Evolutionary conservation across 495 filamentous ascomycete species (phyloP), one percentile per base, ranked within the genome.

Genomic region (Aspergillus sclerotiicarbonarius): DNA sequence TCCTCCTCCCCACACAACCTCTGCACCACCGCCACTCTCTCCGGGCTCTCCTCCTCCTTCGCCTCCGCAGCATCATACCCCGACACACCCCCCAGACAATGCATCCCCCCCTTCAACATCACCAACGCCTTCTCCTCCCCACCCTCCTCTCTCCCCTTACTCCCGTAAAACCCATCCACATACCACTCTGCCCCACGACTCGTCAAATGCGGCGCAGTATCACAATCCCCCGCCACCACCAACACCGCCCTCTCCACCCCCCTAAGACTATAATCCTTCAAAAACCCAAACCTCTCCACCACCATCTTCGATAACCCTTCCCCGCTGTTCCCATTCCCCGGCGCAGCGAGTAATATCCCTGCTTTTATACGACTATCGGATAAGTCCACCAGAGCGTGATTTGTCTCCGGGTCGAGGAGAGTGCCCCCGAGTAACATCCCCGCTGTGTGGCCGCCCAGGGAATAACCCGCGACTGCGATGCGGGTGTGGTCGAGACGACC

Each of bases 21-120:
- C 46, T 49, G 46, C 13, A 49, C 46, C 5, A 49, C 46, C 9
- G 19, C 46, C 46, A 49, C 18, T 9, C 21, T 15, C 20, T 49
- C 46, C 18, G 20, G 19, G 13, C 46, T 49, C 46, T 49, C 46
- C 25, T 49, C 46, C 13, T 49, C 46, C 46, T 9, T 30, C 46
- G 46, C 29, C 46, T 49, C 46, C 46, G 21, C 29, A 2, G 46
- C 21, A 49, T 49, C 46, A 29, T 31, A 49, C 46, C 46, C 46
- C 6, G 46, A 25, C 8, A 49, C 20, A 3, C 46, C 46, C 3
- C 46, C 46, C 21, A 49, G 10, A 8, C 46, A 19, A 49, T 49
- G 46, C 46, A 4, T 49, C 0, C 19, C 46, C 19, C 46, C 46
- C 4, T 15, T 10, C 6, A 49, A 13, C 8, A 20, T 49, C 18